Conservation (phyloP, 2,329 filamentous ascomycete species). For the Pseudogymnoascus sp. region DNA sequence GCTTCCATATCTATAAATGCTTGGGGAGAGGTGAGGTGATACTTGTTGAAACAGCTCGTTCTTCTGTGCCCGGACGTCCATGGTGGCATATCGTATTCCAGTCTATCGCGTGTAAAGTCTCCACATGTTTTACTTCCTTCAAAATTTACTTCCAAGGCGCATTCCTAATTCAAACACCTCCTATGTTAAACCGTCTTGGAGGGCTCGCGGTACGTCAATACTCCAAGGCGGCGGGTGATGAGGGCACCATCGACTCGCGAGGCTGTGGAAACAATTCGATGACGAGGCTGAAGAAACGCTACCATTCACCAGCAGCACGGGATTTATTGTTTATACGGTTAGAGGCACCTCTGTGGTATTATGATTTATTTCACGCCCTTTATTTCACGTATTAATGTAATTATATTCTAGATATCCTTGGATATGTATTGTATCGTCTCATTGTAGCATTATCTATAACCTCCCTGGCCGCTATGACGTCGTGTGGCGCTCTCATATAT, state of each 20-base stretch:
- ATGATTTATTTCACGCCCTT: background rate
- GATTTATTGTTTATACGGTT: background rate
- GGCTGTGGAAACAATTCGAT: background rate
- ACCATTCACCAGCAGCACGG: background rate
- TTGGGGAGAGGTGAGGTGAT: background rate
- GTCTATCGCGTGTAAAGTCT: conserved; percentile 73
- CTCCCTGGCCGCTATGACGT: background rate
- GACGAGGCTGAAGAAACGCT: background rate
- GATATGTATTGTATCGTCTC: background rate
- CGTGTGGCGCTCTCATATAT: background rate
- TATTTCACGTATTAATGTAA: background rate
- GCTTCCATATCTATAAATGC: background rate
- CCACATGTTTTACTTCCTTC: conserved; percentile 79
- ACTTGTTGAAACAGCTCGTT: conserved; percentile 13
- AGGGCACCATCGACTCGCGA: background rate
- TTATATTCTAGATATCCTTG: background rate
- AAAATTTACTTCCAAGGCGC: conserved; percentile 52
- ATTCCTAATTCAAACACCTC: conserved; percentile 29
- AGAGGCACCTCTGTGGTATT: background rate
- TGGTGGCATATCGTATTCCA: conserved; percentile 39
- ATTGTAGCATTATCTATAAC: background rate
- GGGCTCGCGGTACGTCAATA: background rate
- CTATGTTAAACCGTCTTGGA: background rate
- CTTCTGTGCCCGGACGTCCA: conserved; percentile 7
- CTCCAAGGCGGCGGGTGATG: background rate